Evolutionary conservation across 176 grass and related monocot species (phyloP).

Genomic region (Eragrostis nindensis): DNA sequence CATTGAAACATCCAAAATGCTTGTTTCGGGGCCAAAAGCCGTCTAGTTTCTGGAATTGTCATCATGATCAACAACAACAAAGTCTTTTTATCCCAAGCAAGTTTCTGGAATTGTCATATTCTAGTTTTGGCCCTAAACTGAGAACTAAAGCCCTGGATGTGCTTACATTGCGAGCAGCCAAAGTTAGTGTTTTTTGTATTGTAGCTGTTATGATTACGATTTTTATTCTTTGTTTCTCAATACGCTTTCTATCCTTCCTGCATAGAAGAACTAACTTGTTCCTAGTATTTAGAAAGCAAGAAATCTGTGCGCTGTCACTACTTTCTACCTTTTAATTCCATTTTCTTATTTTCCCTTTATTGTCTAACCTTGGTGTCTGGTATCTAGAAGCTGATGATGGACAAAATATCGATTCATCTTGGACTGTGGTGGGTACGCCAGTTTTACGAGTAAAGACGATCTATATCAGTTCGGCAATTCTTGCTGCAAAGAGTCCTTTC

Average conservation of each 20-base stretch:
- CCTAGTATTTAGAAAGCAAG: conserved; percentile 3
- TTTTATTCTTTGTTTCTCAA: background rate
- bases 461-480: conserved; percentile 92
- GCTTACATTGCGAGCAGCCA: conserved; percentile 10
- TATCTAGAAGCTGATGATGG: conserved; percentile 63
- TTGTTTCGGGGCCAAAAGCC: background rate
- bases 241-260: background rate
- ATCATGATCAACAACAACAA: too few relatives aligned
- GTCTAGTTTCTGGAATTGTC: background rate
- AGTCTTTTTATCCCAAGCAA: too few relatives aligned
- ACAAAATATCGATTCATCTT: conserved; percentile 62
- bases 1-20: background rate
- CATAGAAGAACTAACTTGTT: conserved; percentile 9
- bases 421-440: conserved; percentile 45
- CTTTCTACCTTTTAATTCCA: background rate
- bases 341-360: conserved; percentile 20
- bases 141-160: background rate
- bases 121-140: background rate
- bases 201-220: background rate
- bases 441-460: conserved; percentile 70
- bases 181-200: background rate
- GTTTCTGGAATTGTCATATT: background rate
- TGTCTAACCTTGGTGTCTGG: background rate
- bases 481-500: conserved; percentile 96
- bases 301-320: conserved; percentile 5